Conservation (phyloP, 2,329 filamentous ascomycete genomes). For the Leptosphaerulina australis region DNA sequence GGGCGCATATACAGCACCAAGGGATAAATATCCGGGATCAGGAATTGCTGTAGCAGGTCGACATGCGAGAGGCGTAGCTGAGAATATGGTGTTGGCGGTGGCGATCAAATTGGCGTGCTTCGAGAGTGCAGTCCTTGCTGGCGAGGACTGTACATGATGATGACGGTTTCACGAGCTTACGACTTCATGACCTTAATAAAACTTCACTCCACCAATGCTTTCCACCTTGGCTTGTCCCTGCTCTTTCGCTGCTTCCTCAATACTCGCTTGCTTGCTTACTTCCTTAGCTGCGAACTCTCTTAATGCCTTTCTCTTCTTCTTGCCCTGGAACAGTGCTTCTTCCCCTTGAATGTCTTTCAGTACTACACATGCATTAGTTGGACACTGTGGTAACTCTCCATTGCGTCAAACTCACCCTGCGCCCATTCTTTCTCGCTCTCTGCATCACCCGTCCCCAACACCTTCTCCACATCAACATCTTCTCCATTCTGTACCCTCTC, state of each 20-base stretch:
- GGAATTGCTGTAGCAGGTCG: neutral
- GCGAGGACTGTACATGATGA: constrained; percentile 1
- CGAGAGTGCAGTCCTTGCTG: constrained; percentile 1
- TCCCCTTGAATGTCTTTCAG: constrained; percentile 70
- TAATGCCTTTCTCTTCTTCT: constrained; percentile 41
- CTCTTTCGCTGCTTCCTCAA: constrained; percentile 8
- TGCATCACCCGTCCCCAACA: constrained; percentile 77
- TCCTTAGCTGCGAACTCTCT: constrained; percentile 25
- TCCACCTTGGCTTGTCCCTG: constrained; percentile 32
- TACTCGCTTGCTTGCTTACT: constrained; percentile 20
- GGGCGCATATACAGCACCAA: neutral
- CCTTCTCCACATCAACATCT: constrained; percentile 73
- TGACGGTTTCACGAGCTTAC: neutral
- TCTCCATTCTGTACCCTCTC: constrained; percentile 43
- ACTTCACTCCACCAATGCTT: constrained; percentile 38
- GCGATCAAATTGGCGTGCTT: neutral
- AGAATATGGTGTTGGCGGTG: neutral
- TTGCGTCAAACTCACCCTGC: constrained; percentile 63
- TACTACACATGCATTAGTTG: constrained; percentile 53
- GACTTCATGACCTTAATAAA: constrained; percentile 33
- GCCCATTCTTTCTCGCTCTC: constrained; percentile 85
- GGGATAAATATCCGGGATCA: neutral
- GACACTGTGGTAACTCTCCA: neutral
- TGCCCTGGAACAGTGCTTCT: constrained; percentile 59
- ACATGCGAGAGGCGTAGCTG: neutral